phyloP scores from a whole-genome alignment of 2,329 filamentous ascomycete genomes.

The Scorias spongiosa region DNA sequence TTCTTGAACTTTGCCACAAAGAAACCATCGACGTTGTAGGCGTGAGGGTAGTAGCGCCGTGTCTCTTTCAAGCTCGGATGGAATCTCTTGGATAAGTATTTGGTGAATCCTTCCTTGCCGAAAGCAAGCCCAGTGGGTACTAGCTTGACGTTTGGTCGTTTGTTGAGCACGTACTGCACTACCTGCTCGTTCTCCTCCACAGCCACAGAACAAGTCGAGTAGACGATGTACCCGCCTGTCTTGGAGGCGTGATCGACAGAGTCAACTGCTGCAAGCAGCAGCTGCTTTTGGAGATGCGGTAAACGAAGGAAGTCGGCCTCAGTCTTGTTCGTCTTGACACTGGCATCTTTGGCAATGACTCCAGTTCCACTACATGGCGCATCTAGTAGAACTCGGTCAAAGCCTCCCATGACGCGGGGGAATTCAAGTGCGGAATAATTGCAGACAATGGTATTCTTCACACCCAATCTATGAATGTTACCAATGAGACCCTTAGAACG shows the following conservation, averaged over 20 bases:
- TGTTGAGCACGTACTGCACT: conserved; percentile 81
- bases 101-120: conserved; percentile 82
- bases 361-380: conserved; percentile 93
- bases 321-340: conserved; percentile 96
- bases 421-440: conserved; percentile 92
- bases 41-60: conserved; percentile 74
- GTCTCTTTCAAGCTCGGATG: conserved; percentile 71
- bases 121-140: conserved; percentile 85
- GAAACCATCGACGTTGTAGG: conserved; percentile 95
- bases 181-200: conserved; percentile 90
- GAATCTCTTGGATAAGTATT: conserved; percentile 83
- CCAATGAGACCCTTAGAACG: conserved; percentile 95
- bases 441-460: conserved; percentile 87
- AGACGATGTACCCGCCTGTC: conserved; percentile 88
- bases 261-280: conserved; percentile 85
- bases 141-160: conserved; percentile 83
- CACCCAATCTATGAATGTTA: conserved; percentile 89
- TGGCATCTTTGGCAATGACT: conserved; percentile 92
- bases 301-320: conserved; percentile 87
- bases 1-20: conserved; percentile 98
- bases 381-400: conserved; percentile 86
- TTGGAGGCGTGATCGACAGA: conserved; percentile 83
- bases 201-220: conserved; percentile 91
- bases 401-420: conserved; percentile 85
- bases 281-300: conserved; percentile 87